Evolutionary conservation across 257 asterid species (phyloP), one percentile per base, ranked within the genome.

Genomic region (Solanum peruvianum): DNA sequence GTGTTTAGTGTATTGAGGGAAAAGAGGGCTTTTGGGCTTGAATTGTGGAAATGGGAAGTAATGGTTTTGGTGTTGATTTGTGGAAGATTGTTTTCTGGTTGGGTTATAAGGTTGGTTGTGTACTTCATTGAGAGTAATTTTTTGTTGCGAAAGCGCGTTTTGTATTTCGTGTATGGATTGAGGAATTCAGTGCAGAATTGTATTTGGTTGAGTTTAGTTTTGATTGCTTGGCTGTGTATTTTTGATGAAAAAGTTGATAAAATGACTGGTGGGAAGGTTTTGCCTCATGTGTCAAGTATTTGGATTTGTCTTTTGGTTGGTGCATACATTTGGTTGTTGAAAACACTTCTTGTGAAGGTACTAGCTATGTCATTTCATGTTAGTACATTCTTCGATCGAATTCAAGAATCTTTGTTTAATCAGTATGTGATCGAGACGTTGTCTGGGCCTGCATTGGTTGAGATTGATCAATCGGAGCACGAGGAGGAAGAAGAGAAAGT

Each of bases 271-370:
- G 72, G 87, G 60, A 69, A 86, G 27, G 90, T 93, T 20, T 86
- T 96, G 86, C 93, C 93, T 8, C 90, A 91, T 11, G 95, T 95
- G 67, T 93, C 98, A 2, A 93, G 88, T 86, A 77, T 94, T 87
- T 96, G 98, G 98, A 92, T 95, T 81, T 95, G 99, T 75, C 93
- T 96, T 27, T 87, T 96, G 88, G 94, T 95, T 9, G 98, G 98
- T 13, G 94, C 98, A 1, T 75, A 94, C 42, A 89, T 95, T 86
- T 96, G 99, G 99, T 91, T 96, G 10, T 60, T 96, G 23, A 96
- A 96, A 86, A 96, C 98, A 0, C 67, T 95, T 83, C 89, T 94
- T 2, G 98, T 96, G 39, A 96, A 96, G 93, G 98, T 95, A n/a
- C 60, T 96, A 14, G 99, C 99, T 7, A 94, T 96, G 14, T 93